Conservation (phyloP, 2,329 filamentous ascomycete genomes). For the Epichloe hybrida region DNA sequence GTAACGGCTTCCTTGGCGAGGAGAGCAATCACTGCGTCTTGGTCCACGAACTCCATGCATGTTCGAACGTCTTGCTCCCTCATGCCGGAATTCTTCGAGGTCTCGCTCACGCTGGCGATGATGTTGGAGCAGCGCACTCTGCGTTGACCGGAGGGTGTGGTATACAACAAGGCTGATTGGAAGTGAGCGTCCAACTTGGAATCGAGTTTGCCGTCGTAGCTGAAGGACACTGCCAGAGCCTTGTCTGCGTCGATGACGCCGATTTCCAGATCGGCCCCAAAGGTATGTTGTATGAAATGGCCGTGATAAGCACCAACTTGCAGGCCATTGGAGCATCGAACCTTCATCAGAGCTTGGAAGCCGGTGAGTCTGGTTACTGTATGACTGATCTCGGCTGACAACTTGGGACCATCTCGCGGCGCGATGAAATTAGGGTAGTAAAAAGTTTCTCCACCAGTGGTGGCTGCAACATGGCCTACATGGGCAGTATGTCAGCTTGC, state of each 20-base stretch:
- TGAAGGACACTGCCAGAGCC: conserved; percentile 80
- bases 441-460: conserved; percentile 90
- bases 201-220: conserved; percentile 95
- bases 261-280: conserved; percentile 88
- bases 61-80: conserved; percentile 52
- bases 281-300: conserved; percentile 91
- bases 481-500: conserved; percentile 1
- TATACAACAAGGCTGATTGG: conserved; percentile 89
- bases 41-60: conserved; percentile 83
- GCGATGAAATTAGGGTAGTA: conserved; percentile 95
- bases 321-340: conserved; percentile 90
- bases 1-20: conserved; percentile 88
- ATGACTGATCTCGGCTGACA: conserved; percentile 76
- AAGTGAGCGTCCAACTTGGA: conserved; percentile 94
- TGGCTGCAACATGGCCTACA: conserved; percentile 65
- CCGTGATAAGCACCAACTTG: conserved; percentile 92
- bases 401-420: conserved; percentile 69
- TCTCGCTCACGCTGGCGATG: conserved; percentile 80
- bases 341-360: conserved; percentile 95
- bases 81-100: conserved; percentile 25
- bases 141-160: conserved; percentile 75
- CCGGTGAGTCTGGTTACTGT: conserved; percentile 81
- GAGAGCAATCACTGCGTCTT: conserved; percentile 80
- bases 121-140: conserved; percentile 87
- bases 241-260: conserved; percentile 89